A percentile compares a stretch with the other conserved stretches of the same genome.
These are phyloP conservation scores for Alternaria ethzedia DNA, from an alignment of 2,329 filamentous ascomycete genomes.

Conservation along the genomic window DNA sequence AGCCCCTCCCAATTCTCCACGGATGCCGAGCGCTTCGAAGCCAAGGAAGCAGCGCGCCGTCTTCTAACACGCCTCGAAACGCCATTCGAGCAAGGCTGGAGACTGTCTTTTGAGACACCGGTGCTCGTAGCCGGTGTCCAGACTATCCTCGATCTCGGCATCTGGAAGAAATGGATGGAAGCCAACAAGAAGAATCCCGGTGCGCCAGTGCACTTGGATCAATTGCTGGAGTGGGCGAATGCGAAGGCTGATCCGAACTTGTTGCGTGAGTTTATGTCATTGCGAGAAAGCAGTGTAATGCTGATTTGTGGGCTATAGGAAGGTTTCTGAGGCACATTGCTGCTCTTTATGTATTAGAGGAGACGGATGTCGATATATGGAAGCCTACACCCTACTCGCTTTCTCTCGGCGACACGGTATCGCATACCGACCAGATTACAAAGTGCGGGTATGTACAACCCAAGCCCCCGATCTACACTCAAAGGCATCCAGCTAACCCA, in stretches of 20 bases:
- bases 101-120: conserved; percentile 3
- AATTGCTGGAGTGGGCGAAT: conserved; percentile 2
- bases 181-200: neutral
- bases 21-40: conserved; percentile 1
- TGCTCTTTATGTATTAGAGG: conserved; percentile 3
- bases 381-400: conserved; percentile 9
- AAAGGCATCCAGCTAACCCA: neutral
- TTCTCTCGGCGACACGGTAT: conserved; percentile 3
- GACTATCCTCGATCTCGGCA: neutral
- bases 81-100: conserved; percentile 7
- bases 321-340: conserved; percentile 2
- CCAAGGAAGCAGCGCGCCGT: conserved; percentile 6
- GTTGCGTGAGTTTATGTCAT: neutral
- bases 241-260: neutral
- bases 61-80: conserved; percentile 4
- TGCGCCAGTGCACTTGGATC: neutral
- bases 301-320: neutral
- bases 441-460: neutral
- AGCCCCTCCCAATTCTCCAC: neutral
- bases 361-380: conserved; percentile 4
- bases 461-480: neutral
- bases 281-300: no score
- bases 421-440: conserved; percentile 4
- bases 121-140: conserved; percentile 3
- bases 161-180: conserved; percentile 9